Conservation (phyloP, 345 rosid species). For the Brassica nigra region DNA sequence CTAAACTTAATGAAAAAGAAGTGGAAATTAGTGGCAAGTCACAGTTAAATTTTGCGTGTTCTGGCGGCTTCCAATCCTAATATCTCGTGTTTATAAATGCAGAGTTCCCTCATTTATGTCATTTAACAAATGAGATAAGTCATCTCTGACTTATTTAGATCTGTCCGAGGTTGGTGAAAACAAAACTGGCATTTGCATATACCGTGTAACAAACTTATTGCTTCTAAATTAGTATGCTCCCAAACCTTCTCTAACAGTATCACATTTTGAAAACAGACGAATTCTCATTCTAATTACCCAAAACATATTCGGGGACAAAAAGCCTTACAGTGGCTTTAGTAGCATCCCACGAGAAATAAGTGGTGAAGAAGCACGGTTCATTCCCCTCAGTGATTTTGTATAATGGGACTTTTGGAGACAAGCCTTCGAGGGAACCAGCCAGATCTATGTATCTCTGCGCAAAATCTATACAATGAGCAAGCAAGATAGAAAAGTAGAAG, state of each 20-base stretch:
- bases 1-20: neutral
- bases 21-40: neutral
- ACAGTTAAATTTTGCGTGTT: neutral
- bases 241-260: conserved; percentile 2
- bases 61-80: conserved; percentile 4
- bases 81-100: neutral
- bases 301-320: conserved; percentile 6
- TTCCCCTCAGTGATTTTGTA: conserved; percentile 94
- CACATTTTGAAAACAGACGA: conserved; percentile 3
- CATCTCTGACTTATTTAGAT: conserved; percentile 7
- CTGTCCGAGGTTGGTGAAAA: conserved; percentile 1
- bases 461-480: conserved; percentile 35
- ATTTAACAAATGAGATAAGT: conserved; percentile 18
- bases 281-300: conserved; percentile 4
- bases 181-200: neutral
- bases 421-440: conserved; percentile 83
- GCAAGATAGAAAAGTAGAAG: conserved; percentile 18
- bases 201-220: neutral
- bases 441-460: conserved; percentile 77
- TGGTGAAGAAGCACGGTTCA: conserved; percentile 92
- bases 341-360: conserved; percentile 87
- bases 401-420: conserved; percentile 79
- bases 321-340: conserved; percentile 73
- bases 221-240: neutral
- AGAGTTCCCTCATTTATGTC: neutral